Evolutionary conservation across 1,284 basidiomycete species (phyloP).

Genomic region (Ustilago shanxiensis): DNA sequence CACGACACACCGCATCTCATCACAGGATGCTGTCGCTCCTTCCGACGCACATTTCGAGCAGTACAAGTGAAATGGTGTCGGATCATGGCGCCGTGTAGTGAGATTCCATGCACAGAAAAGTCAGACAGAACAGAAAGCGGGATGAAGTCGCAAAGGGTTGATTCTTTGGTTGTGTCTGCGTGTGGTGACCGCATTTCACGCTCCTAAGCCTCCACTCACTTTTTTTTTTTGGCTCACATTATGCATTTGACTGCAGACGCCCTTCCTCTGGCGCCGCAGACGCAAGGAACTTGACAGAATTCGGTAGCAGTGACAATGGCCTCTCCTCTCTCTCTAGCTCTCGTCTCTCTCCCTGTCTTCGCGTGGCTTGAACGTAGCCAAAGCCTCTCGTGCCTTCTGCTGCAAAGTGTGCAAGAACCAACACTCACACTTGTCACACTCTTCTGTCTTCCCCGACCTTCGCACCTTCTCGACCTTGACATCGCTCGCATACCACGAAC

Average conservation of each 20-base stretch:
- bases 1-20: too few relatives aligned
- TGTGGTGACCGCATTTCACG: slow-evolving; percentile 15
- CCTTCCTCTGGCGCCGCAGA: not conserved
- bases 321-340: too few relatives aligned
- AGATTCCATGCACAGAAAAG: too few relatives aligned
- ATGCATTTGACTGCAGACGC: not conserved
- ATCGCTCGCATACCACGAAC: not conserved
- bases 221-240: not conserved
- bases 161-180: not conserved
- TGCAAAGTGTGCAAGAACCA: too few relatives aligned
- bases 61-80: too few relatives aligned
- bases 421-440: not conserved
- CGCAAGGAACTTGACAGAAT: not conserved
- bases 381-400: not conserved
- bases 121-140: not conserved
- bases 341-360: not conserved
- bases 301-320: not conserved
- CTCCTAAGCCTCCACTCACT: slow-evolving; percentile 6
- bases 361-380: not conserved
- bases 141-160: slow-evolving; percentile 3
- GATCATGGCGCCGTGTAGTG: too few relatives aligned
- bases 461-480: not conserved
- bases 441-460: not conserved
- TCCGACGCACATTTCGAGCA: not conserved
- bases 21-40: not conserved